Evolutionary conservation across 257 asterid species (phyloP).

Genomic region (Echites panduratus): DNA sequence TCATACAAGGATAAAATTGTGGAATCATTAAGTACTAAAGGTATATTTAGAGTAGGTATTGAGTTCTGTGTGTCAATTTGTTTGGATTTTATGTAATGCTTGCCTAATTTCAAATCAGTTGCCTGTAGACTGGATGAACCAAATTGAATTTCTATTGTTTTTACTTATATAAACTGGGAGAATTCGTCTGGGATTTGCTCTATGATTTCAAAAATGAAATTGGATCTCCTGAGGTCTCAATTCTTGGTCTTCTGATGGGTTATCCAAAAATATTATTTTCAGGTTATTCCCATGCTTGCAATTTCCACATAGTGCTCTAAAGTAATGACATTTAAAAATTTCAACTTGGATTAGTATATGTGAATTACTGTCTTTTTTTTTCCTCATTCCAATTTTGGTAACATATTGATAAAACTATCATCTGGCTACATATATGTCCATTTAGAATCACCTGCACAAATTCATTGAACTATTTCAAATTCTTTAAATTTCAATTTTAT

Average conservation of each 20-base stretch:
- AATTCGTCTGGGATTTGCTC: neutral
- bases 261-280: neutral
- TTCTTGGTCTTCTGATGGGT: neutral
- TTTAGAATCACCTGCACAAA: neutral
- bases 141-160: neutral
- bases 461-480: neutral
- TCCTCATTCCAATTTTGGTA: neutral
- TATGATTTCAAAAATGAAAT: neutral
- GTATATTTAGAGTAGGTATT: slow-evolving; percentile 1
- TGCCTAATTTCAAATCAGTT: neutral
- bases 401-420: neutral
- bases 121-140: neutral
- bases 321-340: neutral
- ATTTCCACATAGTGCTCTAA: neutral
- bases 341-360: neutral
- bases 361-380: neutral
- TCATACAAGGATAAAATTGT: neutral
- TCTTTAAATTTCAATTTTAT: slow-evolving; percentile 1
- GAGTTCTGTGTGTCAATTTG: neutral
- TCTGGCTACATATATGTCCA: neutral
- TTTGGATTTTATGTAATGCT: neutral
- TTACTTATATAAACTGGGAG: neutral
- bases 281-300: neutral
- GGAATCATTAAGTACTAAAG: neutral
- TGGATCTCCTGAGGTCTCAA: neutral